Percentiles rank a stretch among this genome's conserved stretches.
These are phyloP conservation scores for Hyphopichia pseudoburtonii DNA, from an alignment of 1,139 yeast species.

Conservation along the genomic window DNA sequence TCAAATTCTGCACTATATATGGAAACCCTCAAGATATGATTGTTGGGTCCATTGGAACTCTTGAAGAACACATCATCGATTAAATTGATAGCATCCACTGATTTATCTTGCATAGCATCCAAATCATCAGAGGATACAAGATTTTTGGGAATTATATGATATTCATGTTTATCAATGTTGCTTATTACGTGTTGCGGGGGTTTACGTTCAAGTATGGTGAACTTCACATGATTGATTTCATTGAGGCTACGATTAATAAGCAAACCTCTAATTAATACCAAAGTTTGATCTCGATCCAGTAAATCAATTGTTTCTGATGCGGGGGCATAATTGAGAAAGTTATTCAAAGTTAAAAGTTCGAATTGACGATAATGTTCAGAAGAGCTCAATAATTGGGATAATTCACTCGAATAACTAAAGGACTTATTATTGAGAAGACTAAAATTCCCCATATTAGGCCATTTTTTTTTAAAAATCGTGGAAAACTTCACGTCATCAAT, in stretches of 20 bases:
- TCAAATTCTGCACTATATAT: conserved; percentile 33
- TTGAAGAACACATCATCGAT: conserved; percentile 39
- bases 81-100: conserved; percentile 11
- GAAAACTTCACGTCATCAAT: conserved; percentile 62
- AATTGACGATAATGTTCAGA: conserved; percentile 11
- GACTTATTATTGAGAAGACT: conserved; percentile 34
- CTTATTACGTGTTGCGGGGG: conserved; percentile 22
- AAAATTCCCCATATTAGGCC: conserved; percentile 8
- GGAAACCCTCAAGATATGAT: conserved; percentile 35
- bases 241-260: conserved; percentile 17
- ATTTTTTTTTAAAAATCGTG: conserved; percentile 22
- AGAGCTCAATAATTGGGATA: conserved; percentile 19
- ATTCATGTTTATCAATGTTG: conserved; percentile 33
- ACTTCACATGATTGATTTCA: conserved; percentile 32
- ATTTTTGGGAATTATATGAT: conserved; percentile 30
- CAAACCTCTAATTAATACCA: conserved; percentile 36
- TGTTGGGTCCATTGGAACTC: conserved; percentile 23
- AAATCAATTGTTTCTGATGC: conserved; percentile 22
- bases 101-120: conserved; percentile 10
- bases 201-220: conserved; percentile 27
- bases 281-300: conserved; percentile 19
- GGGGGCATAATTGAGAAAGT: conserved; percentile 31
- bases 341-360: conserved; percentile 33
- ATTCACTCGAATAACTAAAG: conserved; percentile 32
- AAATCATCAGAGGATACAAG: conserved; percentile 29